phyloP scores from a whole-genome alignment of 768 basidiomycete genomes.

The Xerocomellus intermedius region DNA sequence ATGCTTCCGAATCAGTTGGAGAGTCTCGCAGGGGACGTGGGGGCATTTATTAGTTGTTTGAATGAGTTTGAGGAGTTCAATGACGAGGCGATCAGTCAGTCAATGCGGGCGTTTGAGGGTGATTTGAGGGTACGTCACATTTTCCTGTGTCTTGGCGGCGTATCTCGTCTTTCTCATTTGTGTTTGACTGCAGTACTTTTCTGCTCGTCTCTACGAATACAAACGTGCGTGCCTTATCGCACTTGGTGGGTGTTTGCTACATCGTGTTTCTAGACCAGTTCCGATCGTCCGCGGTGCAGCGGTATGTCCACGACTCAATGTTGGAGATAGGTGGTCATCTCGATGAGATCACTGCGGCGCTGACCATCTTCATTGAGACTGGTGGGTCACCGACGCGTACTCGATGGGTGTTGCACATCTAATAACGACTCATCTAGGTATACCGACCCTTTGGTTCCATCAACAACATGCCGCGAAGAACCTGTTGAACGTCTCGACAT shows the following conservation, averaged over 20 bases:
- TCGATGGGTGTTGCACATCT: background rate
- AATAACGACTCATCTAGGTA: slow-evolving; percentile 31
- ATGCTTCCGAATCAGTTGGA: slow-evolving; percentile 46
- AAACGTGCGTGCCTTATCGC: slow-evolving; percentile 31
- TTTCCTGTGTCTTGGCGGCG: background rate
- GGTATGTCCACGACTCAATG: slow-evolving; percentile 49
- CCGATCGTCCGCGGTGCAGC: slow-evolving; percentile 47
- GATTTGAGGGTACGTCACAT: slow-evolving; percentile 41
- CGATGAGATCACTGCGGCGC: slow-evolving; percentile 45
- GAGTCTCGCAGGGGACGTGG: slow-evolving; percentile 45
- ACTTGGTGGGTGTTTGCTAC: background rate
- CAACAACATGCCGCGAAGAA: slow-evolving; percentile 49
- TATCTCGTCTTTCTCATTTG: background rate
- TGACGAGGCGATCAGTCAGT: slow-evolving; percentile 48
- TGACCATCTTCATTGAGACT: slow-evolving; percentile 51
- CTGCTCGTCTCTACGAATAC: slow-evolving; percentile 45
- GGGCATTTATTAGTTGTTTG: slow-evolving; percentile 45
- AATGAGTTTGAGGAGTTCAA: slow-evolving; percentile 57
- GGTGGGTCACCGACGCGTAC: slow-evolving; percentile 31
- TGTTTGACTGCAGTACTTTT: slow-evolving; percentile 42
- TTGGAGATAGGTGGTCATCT: slow-evolving; percentile 51
- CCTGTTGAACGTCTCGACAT: slow-evolving; percentile 48
- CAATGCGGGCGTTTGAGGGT: slow-evolving; percentile 45
- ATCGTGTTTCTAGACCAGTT: slow-evolving; percentile 41
- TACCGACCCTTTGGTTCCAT: slow-evolving; percentile 52